Base-by-base conservation (phyloP, 192 early-diverging fungal genomes). In the Coemansia sp. region DNA sequence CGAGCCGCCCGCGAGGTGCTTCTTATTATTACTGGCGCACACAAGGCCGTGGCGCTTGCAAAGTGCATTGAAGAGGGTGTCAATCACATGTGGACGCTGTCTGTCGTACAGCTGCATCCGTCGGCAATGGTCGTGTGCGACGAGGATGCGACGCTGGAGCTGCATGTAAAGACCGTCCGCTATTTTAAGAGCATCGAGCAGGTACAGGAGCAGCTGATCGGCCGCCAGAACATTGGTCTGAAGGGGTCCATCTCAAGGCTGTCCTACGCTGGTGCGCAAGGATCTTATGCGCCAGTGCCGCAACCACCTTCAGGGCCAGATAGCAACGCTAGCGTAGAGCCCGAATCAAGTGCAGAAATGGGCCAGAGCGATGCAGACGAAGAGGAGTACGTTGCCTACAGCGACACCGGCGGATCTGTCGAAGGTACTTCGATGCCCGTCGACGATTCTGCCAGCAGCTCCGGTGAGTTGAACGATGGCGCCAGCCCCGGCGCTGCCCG, bases 31-130 rank as follows among this genome's bases (percentile, higher is more conserved):
- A 93, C 90, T 25, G 92, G 92, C 58, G 92, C 92, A 6, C 88
- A 90, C 79, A 94, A 94, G 67, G 90, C 90, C 22, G 75, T 91
- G 44, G 90, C 92, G 1, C 71, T 93, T 56, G 89, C 90, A 63
- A 92, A 93, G 81, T 92, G 90, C 74, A 90, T 93, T 53, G 92
- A 83, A 54, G 86, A 87, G 60, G 88, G 90, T 19, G 88, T 94
- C 65, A 94, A 94, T 82, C 90, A 92, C 82, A 93, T 93, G 90
- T 94, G 89, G 89, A 92, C 90, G 14, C 87, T 94, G 56, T 92
- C 89, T 16, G 92, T 89, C 22, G 87, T 93, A 65, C 90, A 93
- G 74, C 72, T 89, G 34, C 90, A 93, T 58, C 88, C 90, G 26
- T 86, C 86, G 41, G 88, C 88, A 34, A 85, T 93, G 85, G 84